Base-by-base conservation (phyloP, 106 monocot genomes). In the Phalaenopsis aphrodite region DNA sequence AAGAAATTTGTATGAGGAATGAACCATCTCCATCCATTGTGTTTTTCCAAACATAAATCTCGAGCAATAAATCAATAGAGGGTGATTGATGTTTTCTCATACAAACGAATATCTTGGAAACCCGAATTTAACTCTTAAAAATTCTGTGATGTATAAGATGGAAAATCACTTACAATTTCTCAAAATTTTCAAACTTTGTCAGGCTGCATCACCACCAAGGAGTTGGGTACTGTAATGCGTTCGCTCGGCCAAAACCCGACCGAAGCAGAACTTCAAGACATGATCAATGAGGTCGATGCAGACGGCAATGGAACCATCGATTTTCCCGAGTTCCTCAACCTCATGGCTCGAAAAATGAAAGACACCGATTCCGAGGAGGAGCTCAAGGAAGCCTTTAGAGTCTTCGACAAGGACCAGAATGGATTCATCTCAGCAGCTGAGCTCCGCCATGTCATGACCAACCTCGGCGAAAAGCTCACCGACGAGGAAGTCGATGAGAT, bases 391-490 rank as follows among this genome's bases (percentile, higher is more conserved):
- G 82, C 82, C 2, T 83, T 83, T 78, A 47, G 77, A 8, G 82
- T 83, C 8, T 83, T 83, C 42, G 82, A 83, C 78, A 83, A 83
- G 78, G 82, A 83, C 42, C 82, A 83, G 71, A 83, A 83, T 42
- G 82, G 82, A 11, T 83, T 83, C 55, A 83, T 83, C 77, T 83
- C 82, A 7, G 82, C 82, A 39, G 82, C 82, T 24, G 82, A 83
- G 71, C 78, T 83, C 18, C 69, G 82, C 45, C 82, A 83, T 42
- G 82, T 83, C 78, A 83, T 83, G 82, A 83, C 82, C 68, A 83
- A 83, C 55, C 82, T 83, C 18, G 82, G 82, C 1, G 82, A 83
- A 55, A 89, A 89, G 85, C 85, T 89, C 19, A 83, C 82, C 5
- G 82, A 83, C 23, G 82, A 83, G 38, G 82, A 83, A 41, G 82